phyloP scores from a whole-genome alignment of 495 filamentous ascomycete species.

The Penicillium goetzii region DNA sequence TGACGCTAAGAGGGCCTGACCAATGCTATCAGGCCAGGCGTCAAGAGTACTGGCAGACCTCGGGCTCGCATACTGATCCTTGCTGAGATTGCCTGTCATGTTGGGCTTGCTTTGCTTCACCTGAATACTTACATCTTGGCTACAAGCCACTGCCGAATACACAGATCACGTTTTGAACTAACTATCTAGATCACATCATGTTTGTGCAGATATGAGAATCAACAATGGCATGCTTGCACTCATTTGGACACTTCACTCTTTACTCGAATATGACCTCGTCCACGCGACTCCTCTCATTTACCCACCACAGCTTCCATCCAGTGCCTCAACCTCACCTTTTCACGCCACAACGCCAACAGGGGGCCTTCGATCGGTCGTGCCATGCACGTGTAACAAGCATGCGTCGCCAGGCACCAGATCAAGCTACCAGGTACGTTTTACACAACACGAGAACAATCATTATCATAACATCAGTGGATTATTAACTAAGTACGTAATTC shows the following conservation, averaged over 20 bases:
- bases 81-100: background rate
- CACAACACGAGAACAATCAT: slow-evolving; percentile 5
- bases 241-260: background rate
- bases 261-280: background rate
- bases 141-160: no score
- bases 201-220: background rate
- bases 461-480: slow-evolving; percentile 26
- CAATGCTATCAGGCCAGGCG: background rate
- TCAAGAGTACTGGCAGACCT: background rate
- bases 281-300: background rate
- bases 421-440: background rate
- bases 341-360: background rate
- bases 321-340: background rate
- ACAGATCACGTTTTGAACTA: background rate
- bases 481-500: slow-evolving; percentile 27
- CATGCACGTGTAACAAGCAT: background rate
- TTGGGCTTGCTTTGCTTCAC: background rate
- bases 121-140: background rate
- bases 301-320: background rate
- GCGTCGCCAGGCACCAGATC: background rate
- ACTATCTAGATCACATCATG: background rate
- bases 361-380: background rate
- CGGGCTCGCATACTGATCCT: background rate
- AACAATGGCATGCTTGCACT: background rate
- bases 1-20: background rate